These are phyloP conservation scores for Salisapilia sapeloensis DNA, from an alignment of 352 stramenopile genomes.

Conservation along the genomic window DNA sequence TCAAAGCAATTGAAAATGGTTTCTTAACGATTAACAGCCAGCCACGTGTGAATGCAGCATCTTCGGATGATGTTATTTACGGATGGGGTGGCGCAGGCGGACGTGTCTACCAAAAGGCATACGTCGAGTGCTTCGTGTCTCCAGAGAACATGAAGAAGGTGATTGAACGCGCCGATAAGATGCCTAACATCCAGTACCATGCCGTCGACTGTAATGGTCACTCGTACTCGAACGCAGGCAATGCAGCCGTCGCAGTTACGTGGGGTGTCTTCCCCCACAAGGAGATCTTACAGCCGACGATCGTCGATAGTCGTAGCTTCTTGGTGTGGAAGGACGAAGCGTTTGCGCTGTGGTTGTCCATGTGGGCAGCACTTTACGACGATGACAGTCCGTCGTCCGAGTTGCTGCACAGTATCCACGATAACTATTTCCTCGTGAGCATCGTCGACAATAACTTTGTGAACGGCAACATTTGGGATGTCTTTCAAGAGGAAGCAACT, in stretches of 20 bases:
- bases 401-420: slow-evolving; percentile 90
- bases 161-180: slow-evolving; percentile 68
- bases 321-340: slow-evolving; percentile 93
- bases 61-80: slow-evolving; percentile 86
- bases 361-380: slow-evolving; percentile 95
- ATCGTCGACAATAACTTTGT: slow-evolving; percentile 98
- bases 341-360: slow-evolving; percentile 91
- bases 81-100: slow-evolving; percentile 93
- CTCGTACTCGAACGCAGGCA: slow-evolving; percentile 80
- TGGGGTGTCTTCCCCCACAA: slow-evolving; percentile 97
- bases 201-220: slow-evolving; percentile 82
- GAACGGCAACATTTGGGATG: slow-evolving; percentile 71
- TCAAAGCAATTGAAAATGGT: slow-evolving; percentile 52
- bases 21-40: slow-evolving; percentile 97
- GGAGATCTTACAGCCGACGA: slow-evolving; percentile 93
- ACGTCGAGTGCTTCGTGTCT: slow-evolving; percentile 97
- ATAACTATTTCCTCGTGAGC: slow-evolving; percentile 95
- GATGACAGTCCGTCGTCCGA: slow-evolving; percentile 76
- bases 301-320: slow-evolving; percentile 96
- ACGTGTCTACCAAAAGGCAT: slow-evolving; percentile 97
- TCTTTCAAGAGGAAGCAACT: slow-evolving; percentile 42
- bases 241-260: slow-evolving; percentile 91
- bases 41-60: slow-evolving; percentile 80
- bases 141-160: slow-evolving; percentile 85
- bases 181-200: slow-evolving; percentile 82